These are phyloP conservation scores for Oenanthe sinensis DNA, from an alignment of 129 eudicot species.

Conservation along the genomic window DNA sequence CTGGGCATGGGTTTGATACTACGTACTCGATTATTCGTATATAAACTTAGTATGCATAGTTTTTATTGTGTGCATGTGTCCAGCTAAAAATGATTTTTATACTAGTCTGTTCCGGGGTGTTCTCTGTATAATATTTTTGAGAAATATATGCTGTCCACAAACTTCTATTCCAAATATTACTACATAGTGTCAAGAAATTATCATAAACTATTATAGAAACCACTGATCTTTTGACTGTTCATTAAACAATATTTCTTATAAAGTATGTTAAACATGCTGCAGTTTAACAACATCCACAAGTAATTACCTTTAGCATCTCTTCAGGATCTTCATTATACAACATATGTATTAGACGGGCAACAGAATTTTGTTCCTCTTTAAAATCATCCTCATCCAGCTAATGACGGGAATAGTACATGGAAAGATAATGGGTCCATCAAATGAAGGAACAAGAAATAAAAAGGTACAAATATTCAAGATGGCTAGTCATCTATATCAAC, in stretches of 20 bases:
- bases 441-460: neutral
- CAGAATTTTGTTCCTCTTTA: conserved; percentile 94
- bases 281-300: neutral
- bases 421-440: conserved; percentile 9
- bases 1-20: neutral
- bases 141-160: neutral
- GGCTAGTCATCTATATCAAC: conserved; percentile 6
- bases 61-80: neutral
- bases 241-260: neutral
- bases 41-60: neutral
- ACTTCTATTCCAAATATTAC: neutral
- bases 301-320: conserved; percentile 89
- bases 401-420: conserved; percentile 15
- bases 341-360: conserved; percentile 87
- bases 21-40: neutral
- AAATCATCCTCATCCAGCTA: conserved; percentile 98
- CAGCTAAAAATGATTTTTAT: neutral
- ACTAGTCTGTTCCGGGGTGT: neutral
- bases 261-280: neutral
- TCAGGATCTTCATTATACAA: conserved; percentile 92
- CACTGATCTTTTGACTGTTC: neutral
- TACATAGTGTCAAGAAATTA: neutral
- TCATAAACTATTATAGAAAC: neutral
- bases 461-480: conserved; percentile 7
- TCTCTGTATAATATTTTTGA: neutral